phyloP scores from a whole-genome alignment of 2,329 filamentous ascomycete species.

The Chlorencoelia australis region DNA sequence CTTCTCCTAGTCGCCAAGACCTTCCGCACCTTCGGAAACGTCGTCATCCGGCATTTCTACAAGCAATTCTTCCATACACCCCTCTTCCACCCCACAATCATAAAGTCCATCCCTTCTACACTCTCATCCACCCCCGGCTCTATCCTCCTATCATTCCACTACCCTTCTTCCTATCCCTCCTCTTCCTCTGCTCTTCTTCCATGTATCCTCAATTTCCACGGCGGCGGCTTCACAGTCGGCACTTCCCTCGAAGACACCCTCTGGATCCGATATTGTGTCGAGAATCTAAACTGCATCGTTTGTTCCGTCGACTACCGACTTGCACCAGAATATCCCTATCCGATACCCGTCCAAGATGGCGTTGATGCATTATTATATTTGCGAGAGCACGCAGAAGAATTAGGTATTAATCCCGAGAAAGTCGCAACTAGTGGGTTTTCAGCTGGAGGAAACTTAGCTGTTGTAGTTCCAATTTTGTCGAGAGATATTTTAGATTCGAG shows the following conservation, averaged over 20 bases:
- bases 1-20: conserved; percentile 1
- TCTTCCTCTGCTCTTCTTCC: conserved; percentile 10
- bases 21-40: conserved; percentile 2
- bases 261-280: conserved; percentile 29
- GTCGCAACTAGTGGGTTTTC: conserved; percentile 38
- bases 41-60: background rate
- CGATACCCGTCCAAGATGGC: conserved; percentile 33
- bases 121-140: background rate
- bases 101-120: background rate
- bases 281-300: conserved; percentile 29
- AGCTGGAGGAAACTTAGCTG: conserved; percentile 30
- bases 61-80: conserved; percentile 2
- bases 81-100: background rate
- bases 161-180: background rate
- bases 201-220: conserved; percentile 29
- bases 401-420: conserved; percentile 11
- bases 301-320: conserved; percentile 35
- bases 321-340: conserved; percentile 37
- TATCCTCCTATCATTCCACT: conserved; percentile 2
- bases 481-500: conserved; percentile 7
- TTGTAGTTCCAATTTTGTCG: conserved; percentile 8
- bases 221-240: conserved; percentile 29
- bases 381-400: conserved; percentile 13
- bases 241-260: conserved; percentile 26
- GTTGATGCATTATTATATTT: conserved; percentile 36